Base-by-base conservation (phyloP, 1,139 yeast species). In the Debaryomyces sp. region DNA sequence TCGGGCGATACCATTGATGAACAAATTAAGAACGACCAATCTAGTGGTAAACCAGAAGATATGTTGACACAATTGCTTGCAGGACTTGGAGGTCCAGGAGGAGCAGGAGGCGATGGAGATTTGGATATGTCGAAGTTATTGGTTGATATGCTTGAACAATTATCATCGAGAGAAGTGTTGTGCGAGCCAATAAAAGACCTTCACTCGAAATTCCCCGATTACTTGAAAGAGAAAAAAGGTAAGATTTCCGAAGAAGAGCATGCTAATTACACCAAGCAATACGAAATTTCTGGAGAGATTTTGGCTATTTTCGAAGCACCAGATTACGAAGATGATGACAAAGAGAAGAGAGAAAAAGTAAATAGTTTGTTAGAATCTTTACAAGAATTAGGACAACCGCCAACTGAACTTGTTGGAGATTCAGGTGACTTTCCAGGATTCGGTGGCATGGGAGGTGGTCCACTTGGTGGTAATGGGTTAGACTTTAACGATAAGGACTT, bases 141-240 rank as follows among this genome's bases (percentile, higher is more conserved):
- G 54, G 80, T 81, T 24, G 91, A 88, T 46, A 85, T 92, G 85
- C 77, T 94, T 60, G 87, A 85, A 52, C 95, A 90, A 64, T 78
- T 94, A 66, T 83, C 95, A 17, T 85, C 96, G 6, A 92, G 90
- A 64, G 95, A 87, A 50, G 89, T 92, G 27, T 75, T 94, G 43
- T 92, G 89, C 63, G 96, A 88, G 57, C 97, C 98, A 2, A 80
- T 94, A 70, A 87, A 85, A 60, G 96, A 90, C 52, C 77, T 92
- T 66, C 82, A 86, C 54, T 71, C 75, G 18, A 89, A 89, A 56
- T 85, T 82, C 62, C 89, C 89, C 2, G 79, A 66, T 15, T 87
- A 84, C 78, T 71, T 87, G 54, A 66, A 71, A 47, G 78, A 78
- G 43, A 77, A 85, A 54, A 70, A 75, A 49, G 70, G 62, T 58